These are phyloP conservation scores for Moricandia moricandioides DNA, from an alignment of 345 rosid genomes.

Conservation along the genomic window DNA sequence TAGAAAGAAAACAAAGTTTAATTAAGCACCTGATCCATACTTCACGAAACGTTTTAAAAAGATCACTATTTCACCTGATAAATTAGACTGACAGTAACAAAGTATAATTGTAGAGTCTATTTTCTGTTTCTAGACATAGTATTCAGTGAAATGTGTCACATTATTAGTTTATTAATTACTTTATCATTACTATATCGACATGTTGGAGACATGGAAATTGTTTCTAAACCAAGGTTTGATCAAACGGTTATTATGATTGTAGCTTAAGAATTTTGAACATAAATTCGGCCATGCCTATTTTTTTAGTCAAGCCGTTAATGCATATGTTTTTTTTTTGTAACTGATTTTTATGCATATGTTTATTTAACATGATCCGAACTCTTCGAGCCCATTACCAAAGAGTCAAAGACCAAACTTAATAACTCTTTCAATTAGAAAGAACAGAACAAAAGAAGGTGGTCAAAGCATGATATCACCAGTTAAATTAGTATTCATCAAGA, in stretches of 20 bases:
- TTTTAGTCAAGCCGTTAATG: conserved; percentile 32
- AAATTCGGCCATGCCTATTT: conserved; percentile 19
- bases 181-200: neutral
- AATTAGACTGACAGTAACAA: conserved; percentile 1
- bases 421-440: neutral
- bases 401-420: conserved; percentile 22
- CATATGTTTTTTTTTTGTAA: too few relatives aligned
- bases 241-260: conserved; percentile 1
- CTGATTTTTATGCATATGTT: too few relatives aligned
- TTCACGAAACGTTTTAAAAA: neutral
- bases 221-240: neutral
- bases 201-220: neutral
- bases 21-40: conserved; percentile 24
- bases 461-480: conserved; percentile 29
- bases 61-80: neutral
- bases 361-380: conserved; percentile 16
- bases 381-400: conserved; percentile 39
- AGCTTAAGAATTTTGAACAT: neutral
- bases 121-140: neutral
- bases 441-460: conserved; percentile 16
- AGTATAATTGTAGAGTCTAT: neutral
- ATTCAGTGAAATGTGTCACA: neutral
- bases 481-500: neutral
- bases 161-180: neutral
- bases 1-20: neutral